phyloP scores from a whole-genome alignment of 768 basidiomycete species.

The Ramaria rubella region DNA sequence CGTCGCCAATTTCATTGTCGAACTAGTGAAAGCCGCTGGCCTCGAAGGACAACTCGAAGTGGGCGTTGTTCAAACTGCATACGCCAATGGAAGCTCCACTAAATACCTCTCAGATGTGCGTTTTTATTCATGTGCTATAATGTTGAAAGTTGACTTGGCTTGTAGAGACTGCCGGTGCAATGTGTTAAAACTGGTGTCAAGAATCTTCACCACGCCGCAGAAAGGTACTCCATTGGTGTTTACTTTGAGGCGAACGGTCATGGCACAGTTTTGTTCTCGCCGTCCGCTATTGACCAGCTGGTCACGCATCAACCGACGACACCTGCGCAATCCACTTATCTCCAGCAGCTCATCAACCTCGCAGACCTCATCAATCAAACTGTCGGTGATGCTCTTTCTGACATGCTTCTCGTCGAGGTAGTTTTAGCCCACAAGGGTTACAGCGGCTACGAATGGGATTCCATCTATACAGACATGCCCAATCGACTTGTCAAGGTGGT shows the following conservation, averaged over 20 bases:
- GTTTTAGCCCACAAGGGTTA: conserved; percentile 88
- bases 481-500: conserved; percentile 93
- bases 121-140: conserved; percentile 9
- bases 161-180: conserved; percentile 83
- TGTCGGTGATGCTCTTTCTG: conserved; percentile 94
- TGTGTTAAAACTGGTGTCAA: conserved; percentile 98
- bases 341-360: conserved; percentile 70
- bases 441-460: conserved; percentile 83
- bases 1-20: conserved; percentile 88
- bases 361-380: conserved; percentile 93
- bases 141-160: not conserved
- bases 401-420: conserved; percentile 90
- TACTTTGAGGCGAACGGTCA: conserved; percentile 99
- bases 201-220: conserved; percentile 95
- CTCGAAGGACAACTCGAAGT: conserved; percentile 73
- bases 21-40: conserved; percentile 79
- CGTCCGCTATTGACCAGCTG: conserved; percentile 56
- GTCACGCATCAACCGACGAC: conserved; percentile 63
- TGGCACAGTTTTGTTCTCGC: conserved; percentile 93
- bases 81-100: conserved; percentile 96
- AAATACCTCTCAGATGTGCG: conserved; percentile 79
- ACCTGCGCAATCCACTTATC: conserved; percentile 73
- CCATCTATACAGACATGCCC: conserved; percentile 86
- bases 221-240: conserved; percentile 90
- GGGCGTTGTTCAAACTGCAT: conserved; percentile 97